These are phyloP conservation scores for Ceratobasidium sp. DNA, from an alignment of 1,284 basidiomycete species.

Conservation along the genomic window DNA sequence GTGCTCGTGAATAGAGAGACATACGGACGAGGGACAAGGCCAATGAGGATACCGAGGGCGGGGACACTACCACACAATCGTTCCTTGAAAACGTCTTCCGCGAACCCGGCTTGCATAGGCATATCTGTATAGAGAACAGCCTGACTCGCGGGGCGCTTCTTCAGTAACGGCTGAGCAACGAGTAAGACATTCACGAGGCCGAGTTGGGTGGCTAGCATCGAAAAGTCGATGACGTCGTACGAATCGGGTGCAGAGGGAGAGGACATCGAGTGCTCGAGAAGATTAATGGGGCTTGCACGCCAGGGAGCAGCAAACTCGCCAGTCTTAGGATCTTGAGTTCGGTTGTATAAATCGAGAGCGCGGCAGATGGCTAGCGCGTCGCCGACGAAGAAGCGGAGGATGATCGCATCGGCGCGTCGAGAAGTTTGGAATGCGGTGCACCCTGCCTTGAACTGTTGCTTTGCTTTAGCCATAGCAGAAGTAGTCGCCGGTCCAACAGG, in stretches of 20 bases:
- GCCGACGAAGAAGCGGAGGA: slow-evolving; percentile 32
- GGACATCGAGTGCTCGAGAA: slow-evolving; percentile 15
- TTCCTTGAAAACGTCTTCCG: slow-evolving; percentile 56
- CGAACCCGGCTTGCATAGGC: slow-evolving; percentile 55
- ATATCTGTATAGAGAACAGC: slow-evolving; percentile 63
- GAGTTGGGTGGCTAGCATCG: slow-evolving; percentile 65
- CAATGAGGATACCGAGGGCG: slow-evolving; percentile 61
- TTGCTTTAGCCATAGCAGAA: slow-evolving; percentile 53
- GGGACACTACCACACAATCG: slow-evolving; percentile 60
- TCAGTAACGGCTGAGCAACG: slow-evolving; percentile 59
- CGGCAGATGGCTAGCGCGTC: slow-evolving; percentile 52
- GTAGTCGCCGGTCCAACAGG: slow-evolving; percentile 45
- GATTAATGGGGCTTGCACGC: slow-evolving; percentile 28
- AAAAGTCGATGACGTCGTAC: slow-evolving; percentile 70
- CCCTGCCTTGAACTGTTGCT: slow-evolving; percentile 59
- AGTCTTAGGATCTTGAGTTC: slow-evolving; percentile 28
- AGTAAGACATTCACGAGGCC: slow-evolving; percentile 67
- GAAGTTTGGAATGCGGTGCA: slow-evolving; percentile 55
- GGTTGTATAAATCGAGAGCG: slow-evolving; percentile 53
- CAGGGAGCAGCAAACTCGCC: slow-evolving; percentile 32
- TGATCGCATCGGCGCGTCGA: slow-evolving; percentile 19
- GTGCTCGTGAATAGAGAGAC: slow-evolving; percentile 61
- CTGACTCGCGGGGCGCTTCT: slow-evolving; percentile 50
- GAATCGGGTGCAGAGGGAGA: slow-evolving; percentile 26
- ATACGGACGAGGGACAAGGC: slow-evolving; percentile 60